A percentile compares a stretch with the other conserved stretches of the same genome.
Evolutionary conservation across 148 eudicot species (phyloP).

Genomic region (Vaccinium vitisidaea): DNA sequence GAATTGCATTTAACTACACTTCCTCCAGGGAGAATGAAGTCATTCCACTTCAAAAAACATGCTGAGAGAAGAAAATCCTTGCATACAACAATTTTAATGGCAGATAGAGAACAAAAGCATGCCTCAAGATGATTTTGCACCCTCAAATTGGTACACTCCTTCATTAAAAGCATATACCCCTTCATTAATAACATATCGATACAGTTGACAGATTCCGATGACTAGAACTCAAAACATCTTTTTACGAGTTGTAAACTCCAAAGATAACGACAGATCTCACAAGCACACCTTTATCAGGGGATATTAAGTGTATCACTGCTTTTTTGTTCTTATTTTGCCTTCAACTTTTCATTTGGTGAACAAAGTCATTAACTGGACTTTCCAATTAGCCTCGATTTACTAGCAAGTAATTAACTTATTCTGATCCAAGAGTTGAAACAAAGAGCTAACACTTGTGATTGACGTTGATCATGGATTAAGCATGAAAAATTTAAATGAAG

Average conservation of each 20-base stretch:
- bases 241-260: neutral
- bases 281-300: too few species aligned
- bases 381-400: too few species aligned
- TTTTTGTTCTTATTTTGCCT: too few species aligned
- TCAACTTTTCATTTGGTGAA: too few species aligned
- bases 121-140: neutral
- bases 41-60: neutral
- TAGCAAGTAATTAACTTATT: too few species aligned
- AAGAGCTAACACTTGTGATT: too few species aligned
- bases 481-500: too few species aligned
- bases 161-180: neutral
- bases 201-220: neutral
- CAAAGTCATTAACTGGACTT: too few species aligned
- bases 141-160: neutral
- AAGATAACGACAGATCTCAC: too few species aligned
- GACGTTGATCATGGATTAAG: too few species aligned
- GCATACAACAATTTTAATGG: neutral
- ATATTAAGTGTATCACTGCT: too few species aligned
- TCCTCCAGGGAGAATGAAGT: neutral
- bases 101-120: conserved; percentile 3
- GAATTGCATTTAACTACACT: neutral
- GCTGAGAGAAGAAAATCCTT: conserved; percentile 3
- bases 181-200: neutral
- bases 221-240: neutral
- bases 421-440: too few species aligned